phyloP scores from a whole-genome alignment of 2,329 filamentous ascomycete genomes.

The Fusarium euwallaceae region DNA sequence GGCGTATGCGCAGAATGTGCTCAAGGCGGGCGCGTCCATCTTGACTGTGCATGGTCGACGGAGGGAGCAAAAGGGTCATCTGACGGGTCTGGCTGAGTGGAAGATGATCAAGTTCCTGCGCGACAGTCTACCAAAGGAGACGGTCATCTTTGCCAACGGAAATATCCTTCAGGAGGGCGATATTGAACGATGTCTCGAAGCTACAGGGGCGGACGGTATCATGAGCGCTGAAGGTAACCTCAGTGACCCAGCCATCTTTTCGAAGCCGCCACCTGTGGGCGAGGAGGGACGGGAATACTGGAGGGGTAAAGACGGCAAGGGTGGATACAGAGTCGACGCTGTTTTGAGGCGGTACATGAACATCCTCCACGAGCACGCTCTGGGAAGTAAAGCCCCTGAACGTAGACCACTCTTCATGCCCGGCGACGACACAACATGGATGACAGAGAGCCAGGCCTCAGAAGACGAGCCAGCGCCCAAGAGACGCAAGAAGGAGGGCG shows the following conservation, averaged over 20 bases:
- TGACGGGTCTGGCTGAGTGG: slow-evolving; percentile 96
- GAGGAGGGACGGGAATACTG: slow-evolving; percentile 86
- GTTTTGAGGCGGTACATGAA: slow-evolving; percentile 90
- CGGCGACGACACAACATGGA: slow-evolving; percentile 64
- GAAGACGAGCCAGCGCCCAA: slow-evolving; percentile 65
- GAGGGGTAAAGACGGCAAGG: slow-evolving; percentile 81
- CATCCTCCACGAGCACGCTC: slow-evolving; percentile 84
- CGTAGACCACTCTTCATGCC: slow-evolving; percentile 82
- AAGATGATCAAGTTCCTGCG: slow-evolving; percentile 83
- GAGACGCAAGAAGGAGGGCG: slow-evolving; percentile 60
- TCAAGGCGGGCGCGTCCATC: slow-evolving; percentile 90
- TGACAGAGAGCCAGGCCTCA: slow-evolving; percentile 51
- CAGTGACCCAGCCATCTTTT: slow-evolving; percentile 91
- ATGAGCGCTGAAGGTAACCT: slow-evolving; percentile 98
- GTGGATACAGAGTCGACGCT: slow-evolving; percentile 90
- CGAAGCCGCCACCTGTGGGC: slow-evolving; percentile 72
- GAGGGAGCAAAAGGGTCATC: slow-evolving; percentile 94
- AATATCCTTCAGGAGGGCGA: slow-evolving; percentile 89
- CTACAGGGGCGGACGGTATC: slow-evolving; percentile 89
- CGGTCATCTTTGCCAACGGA: slow-evolving; percentile 96
- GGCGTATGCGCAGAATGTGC: slow-evolving; percentile 88
- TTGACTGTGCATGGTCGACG: slow-evolving; percentile 91
- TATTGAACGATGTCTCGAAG: slow-evolving; percentile 80
- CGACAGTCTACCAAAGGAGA: slow-evolving; percentile 85
- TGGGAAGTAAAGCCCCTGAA: slow-evolving; percentile 73